Base-by-base conservation (phyloP, 306 rosid species). In the Alnus rubra region DNA sequence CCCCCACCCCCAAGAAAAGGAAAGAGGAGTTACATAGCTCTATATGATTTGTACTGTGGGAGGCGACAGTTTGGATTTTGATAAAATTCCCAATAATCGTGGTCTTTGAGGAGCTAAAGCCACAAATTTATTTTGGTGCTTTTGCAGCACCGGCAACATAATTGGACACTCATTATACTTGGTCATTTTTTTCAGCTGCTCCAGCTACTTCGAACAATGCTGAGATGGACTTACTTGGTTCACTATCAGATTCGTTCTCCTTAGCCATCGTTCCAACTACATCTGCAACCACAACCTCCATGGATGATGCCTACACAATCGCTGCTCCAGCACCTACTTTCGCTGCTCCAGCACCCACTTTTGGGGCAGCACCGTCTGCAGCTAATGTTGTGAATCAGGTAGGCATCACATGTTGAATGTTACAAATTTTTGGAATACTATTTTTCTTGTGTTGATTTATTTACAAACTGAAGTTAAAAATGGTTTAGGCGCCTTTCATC, bases 141-240 rank as follows among this genome's bases (percentile, higher is more conserved):
- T 65, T 37, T 68, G 52, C 23, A 62, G 80, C 56, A 80, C 44
- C 60, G 30, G 76, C 73, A 49, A 75, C 47, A 47, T 48, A 52
- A 60, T 59, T 37, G 68, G 71, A 47, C 65, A 48, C 85, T 87
- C 82, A 80, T 23, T 42, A 51, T 39, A 9, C 33, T 77, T 49
- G 59, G 42, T 69, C 53, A 82, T 56, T 78, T 75, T 77, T 84
- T 71, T 75, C 93, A 89, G 98, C 85, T 83, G 82, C 87, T 76
- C 90, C 89, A 31, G 75, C 74, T 73, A 42, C 88, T 80, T 63
- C 97, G 45, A 87, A 81, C 74, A 90, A 64, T 85, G 84, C 76
- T 19, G 97, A 96, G 87, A 78, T 89, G 75, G 96, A 93, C 87
- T 86, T 96, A 74, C 90, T 96, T 5, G 94, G 94, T 54, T 89